Evolutionary conservation across 257 asterid species (phyloP), one percentile per base, ranked within the genome.

Genomic region (Nicotiana tabacum): DNA sequence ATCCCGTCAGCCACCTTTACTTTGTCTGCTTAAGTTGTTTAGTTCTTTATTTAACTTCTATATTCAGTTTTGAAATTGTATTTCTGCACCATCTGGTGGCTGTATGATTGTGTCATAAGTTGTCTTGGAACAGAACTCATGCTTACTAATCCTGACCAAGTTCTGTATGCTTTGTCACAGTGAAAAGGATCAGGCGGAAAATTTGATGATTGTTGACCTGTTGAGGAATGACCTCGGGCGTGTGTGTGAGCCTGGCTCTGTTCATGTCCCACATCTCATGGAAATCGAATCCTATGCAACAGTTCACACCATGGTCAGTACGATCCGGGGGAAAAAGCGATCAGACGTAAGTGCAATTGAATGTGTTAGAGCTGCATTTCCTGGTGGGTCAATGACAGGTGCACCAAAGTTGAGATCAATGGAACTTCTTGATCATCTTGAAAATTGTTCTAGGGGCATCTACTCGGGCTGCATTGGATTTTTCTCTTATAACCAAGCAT

Each of bases 371-470:
- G 98, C 99, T 33, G 98, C 99, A 35, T 96, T 96, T 53, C 98
- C 99, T 0, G 99, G 99, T 32, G 98, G 99, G 66, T 96, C 99
- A 13, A 96, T 96, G 99, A 96, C 99, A 30, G 99, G 99, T 32
- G 99, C 99, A 4, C 99, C 99, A 18, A 96, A 96, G 90, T 84
- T 94, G 83, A 93, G 99, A 85, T 93, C 99, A 11, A 92, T 94
- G 94, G 98, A 96, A 83, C 91, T 96, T 83, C 99, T 94, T 12
- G 98, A 96, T 85, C 88, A 92, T 61, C 82, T 96, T 15, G 99
- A 96, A 74, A 92, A 86, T 76, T 86, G 95, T 67, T 94, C 99
- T 4, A 88, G 99, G 78, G 98, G 99, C 30, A 83, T 96, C 43
- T 96, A 96, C 90, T 96, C 98, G 2, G 99, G 98, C 6, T 93